A percentile compares a stretch with the other conserved stretches of the same genome.
Evolutionary conservation across 2,329 filamentous ascomycete species (phyloP).

Genomic region (Nemania sp.): DNA sequence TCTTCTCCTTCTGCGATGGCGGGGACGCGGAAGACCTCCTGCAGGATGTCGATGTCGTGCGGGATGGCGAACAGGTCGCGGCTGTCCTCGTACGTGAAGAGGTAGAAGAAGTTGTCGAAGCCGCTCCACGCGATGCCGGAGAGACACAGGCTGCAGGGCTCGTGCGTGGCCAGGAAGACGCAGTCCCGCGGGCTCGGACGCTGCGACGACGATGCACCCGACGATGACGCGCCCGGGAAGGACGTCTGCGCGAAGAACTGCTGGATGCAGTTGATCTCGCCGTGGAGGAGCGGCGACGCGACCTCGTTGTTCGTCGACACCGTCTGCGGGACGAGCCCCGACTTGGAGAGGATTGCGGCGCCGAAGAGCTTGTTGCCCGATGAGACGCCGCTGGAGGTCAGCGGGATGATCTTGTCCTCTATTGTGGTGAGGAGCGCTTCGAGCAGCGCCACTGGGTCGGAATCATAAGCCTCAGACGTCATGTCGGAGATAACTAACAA

Average conservation of each 20-base stretch:
- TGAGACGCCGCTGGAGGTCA: slow-evolving; percentile 54
- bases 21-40: slow-evolving; percentile 58
- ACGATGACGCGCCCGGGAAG: slow-evolving; percentile 30
- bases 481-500: slow-evolving; percentile 1
- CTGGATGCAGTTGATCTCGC: slow-evolving; percentile 65
- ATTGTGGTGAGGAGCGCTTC: slow-evolving; percentile 48
- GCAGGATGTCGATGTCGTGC: slow-evolving; percentile 61
- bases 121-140: slow-evolving; percentile 63
- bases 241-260: slow-evolving; percentile 52
- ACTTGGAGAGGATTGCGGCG: slow-evolving; percentile 55
- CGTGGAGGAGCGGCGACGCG: slow-evolving; percentile 59
- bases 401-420: slow-evolving; percentile 54
- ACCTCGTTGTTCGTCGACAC: slow-evolving; percentile 62
- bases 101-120: slow-evolving; percentile 60
- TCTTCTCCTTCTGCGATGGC: slow-evolving; percentile 42
- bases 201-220: neutral
- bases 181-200: slow-evolving; percentile 53
- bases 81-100: slow-evolving; percentile 64
- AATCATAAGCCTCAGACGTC: slow-evolving; percentile 26
- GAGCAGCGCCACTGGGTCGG: slow-evolving; percentile 43
- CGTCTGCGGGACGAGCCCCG: slow-evolving; percentile 48
- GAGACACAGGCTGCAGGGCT: slow-evolving; percentile 62
- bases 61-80: slow-evolving; percentile 60
- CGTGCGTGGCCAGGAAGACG: slow-evolving; percentile 63
- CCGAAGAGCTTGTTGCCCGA: slow-evolving; percentile 62